Conservation (phyloP, 2,329 filamentous ascomycete genomes). For the Sporothrix luriei region DNA sequence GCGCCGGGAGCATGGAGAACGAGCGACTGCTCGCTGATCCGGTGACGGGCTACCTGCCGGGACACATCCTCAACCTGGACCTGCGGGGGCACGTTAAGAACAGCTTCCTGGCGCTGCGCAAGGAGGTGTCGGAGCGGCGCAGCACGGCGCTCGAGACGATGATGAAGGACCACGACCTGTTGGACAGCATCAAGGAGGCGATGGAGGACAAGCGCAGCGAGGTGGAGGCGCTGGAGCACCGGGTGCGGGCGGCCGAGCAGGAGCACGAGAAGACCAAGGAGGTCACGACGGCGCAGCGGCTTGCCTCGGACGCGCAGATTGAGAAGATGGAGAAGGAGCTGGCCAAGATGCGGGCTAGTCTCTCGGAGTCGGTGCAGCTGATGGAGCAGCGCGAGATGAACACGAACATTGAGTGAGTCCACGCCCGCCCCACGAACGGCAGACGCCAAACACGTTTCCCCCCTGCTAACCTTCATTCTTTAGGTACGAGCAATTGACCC, state of each 20-base stretch:
- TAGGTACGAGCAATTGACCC: constrained; percentile 89
- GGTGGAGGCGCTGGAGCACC: constrained; percentile 87
- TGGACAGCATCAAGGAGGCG: constrained; percentile 93
- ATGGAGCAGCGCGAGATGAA: constrained; percentile 97
- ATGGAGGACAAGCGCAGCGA: constrained; percentile 95
- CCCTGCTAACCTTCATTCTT: not conserved
- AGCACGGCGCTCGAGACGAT: constrained; percentile 82
- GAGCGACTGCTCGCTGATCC: constrained; percentile 82
- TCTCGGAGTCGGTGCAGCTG: constrained; percentile 84
- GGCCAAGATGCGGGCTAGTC: constrained; percentile 82
- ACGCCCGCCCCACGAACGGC: no score
- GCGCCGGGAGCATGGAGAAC: constrained; percentile 50
- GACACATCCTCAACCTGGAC: constrained; percentile 85
- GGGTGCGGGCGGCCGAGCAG: constrained; percentile 83
- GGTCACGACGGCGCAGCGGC: constrained; percentile 80
- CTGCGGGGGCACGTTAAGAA: constrained; percentile 80
- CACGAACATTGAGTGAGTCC: constrained; percentile 75
- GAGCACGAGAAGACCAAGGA: constrained; percentile 95
- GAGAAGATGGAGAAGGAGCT: constrained; percentile 99
- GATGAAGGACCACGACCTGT: constrained; percentile 89
- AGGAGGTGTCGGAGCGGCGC: constrained; percentile 88
- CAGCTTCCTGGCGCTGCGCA: constrained; percentile 75
- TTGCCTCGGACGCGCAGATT: constrained; percentile 87
- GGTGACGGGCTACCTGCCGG: constrained; percentile 83
- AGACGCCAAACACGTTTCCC: constrained; percentile 35